Evolutionary conservation across 169 alveolate species (phyloP), one percentile per base, ranked within the genome.

Genomic region (Perkinsus marinus): DNA sequence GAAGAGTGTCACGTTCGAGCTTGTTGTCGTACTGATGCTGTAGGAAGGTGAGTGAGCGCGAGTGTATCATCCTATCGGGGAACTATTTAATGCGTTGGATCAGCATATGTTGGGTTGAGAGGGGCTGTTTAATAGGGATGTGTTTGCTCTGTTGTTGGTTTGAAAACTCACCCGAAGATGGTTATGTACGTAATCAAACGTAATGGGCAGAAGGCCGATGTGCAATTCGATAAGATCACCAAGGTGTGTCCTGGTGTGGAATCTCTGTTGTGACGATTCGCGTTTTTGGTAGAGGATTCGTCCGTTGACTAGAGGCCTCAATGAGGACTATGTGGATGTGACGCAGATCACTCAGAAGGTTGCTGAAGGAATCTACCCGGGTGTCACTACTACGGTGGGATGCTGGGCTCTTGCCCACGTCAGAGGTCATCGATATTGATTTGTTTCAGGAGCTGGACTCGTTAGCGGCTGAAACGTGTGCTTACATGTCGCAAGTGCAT

Each of bases 401-500:
- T 19, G 79, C 26, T 26, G 26, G 22, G 79, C 5, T 13, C n/a
- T 57, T 57, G 79, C 26, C 26, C 22, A 30, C n/a, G n/a, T n/a
- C n/a, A n/a, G n/a, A n/a, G n/a, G 22, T 13, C 10, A 30, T 19
- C 79, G 79, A 57, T 13, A 0, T 13, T 13, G 79, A 26, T 57
- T 13, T 57, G 46, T 16, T 57, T 36, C 90, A 90, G 39, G 93
- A 97, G 94, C 93, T 98, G 43, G 99, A 98, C 92, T 98, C 97
- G 47, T 96, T 98, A 39, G 99, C 99, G 37, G 99, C 99, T 16
- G 99, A 98, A 93, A 98, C 99, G 46, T 97, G 99, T 93, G 99
- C 99, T 36, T 99, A 99, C 96, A 98, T 98, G 99, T 98, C 98
- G 38, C 98, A 98, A 39, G 97, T 97, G 39, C 99, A 99, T 93